Conservation (phyloP, 2,329 filamentous ascomycete species). For the Xylariaceae sp. region DNA sequence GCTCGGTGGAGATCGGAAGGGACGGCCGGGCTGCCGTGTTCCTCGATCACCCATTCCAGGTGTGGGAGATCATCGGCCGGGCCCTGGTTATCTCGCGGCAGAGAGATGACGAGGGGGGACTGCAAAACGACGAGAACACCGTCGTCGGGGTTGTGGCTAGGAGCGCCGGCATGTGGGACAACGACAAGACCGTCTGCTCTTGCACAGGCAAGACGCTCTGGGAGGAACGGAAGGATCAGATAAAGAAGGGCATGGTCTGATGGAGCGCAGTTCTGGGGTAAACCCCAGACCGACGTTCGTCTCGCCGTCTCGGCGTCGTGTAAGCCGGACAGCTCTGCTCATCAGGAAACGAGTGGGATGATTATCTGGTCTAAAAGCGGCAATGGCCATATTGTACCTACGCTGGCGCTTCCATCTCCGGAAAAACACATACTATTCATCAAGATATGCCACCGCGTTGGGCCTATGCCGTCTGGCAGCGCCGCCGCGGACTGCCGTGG, state of each 20-base stretch:
- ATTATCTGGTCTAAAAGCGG: too few species aligned
- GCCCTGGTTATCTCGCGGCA: conserved; percentile 76
- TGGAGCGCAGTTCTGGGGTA: not conserved
- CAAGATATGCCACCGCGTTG: too few species aligned
- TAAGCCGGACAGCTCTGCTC: too few species aligned
- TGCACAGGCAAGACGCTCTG: conserved; percentile 97
- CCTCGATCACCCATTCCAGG: conserved; percentile 71
- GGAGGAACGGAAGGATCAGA: conserved; percentile 90
- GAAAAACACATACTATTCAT: too few species aligned
- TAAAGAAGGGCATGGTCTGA: conserved; percentile 83
- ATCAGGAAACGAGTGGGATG: too few species aligned
- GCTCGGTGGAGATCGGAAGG: conserved; percentile 65
- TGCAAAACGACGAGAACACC: conserved; percentile 73
- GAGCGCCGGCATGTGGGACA: conserved; percentile 97
- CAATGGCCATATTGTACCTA: too few species aligned
- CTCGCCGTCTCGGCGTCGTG: too few species aligned
- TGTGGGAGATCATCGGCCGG: conserved; percentile 95
- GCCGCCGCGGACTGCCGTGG: too few species aligned
- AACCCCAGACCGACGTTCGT: too few species aligned
- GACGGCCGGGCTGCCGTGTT: conserved; percentile 74
- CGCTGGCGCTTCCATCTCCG: too few species aligned
- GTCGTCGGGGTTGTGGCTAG: conserved; percentile 89
- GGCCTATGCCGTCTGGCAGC: too few species aligned
- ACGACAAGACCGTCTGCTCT: conserved; percentile 96
- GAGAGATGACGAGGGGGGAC: conserved; percentile 50